phyloP scores from a whole-genome alignment of 1,139 yeast species.

The Kodamaea suecica region DNA sequence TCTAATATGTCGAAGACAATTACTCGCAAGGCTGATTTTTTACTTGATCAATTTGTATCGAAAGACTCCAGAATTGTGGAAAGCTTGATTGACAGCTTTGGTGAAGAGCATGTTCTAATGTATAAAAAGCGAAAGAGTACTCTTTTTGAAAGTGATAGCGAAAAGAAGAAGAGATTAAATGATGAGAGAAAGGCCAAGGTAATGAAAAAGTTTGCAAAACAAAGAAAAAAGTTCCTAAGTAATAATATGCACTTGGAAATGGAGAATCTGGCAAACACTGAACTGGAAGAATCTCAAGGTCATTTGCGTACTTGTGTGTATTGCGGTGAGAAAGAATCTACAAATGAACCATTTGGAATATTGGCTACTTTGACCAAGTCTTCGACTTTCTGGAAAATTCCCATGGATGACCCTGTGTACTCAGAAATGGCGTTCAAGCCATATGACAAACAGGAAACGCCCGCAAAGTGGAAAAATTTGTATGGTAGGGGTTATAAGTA shows the following conservation, averaged over 20 bases:
- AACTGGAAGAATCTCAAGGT: slow-evolving; percentile 11
- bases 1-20: slow-evolving; percentile 49
- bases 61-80: slow-evolving; percentile 50
- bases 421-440: slow-evolving; percentile 24
- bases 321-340: slow-evolving; percentile 59
- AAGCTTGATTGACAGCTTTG: slow-evolving; percentile 54
- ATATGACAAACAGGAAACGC: slow-evolving; percentile 21
- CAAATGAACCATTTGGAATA: slow-evolving; percentile 51
- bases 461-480: slow-evolving; percentile 11
- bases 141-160: slow-evolving; percentile 34
- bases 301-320: slow-evolving; percentile 51
- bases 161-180: slow-evolving; percentile 43
- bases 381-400: slow-evolving; percentile 49
- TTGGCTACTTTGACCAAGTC: slow-evolving; percentile 40
- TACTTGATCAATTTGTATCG: slow-evolving; percentile 48
- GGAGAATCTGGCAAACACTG: slow-evolving; percentile 10
- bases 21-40: slow-evolving; percentile 51
- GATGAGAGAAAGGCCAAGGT: slow-evolving; percentile 37
- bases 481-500: slow-evolving; percentile 30
- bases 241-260: slow-evolving; percentile 28
- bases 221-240: slow-evolving; percentile 36
- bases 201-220: slow-evolving; percentile 41
- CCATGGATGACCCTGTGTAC: slow-evolving; percentile 19
- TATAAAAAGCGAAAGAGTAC: slow-evolving; percentile 32
- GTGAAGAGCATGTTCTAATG: slow-evolving; percentile 48